Conservation (phyloP, 2,329 filamentous ascomycete genomes). For the Blumeria graminis region DNA sequence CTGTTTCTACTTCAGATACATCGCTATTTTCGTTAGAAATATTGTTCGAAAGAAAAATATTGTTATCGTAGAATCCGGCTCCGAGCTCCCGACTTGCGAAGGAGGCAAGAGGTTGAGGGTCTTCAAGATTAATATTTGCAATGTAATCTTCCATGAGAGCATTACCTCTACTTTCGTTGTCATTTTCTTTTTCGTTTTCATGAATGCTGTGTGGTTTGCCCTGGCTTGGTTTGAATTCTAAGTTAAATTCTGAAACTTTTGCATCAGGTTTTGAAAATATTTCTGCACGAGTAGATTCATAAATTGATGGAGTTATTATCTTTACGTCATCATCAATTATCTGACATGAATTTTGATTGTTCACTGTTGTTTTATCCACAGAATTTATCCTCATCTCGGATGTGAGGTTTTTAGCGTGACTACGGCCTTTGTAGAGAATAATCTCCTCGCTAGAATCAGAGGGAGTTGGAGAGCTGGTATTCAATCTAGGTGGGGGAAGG, state of each 20-base stretch:
- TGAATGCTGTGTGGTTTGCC: constrained; percentile 1
- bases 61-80: constrained; percentile 20
- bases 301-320: too few relatives aligned
- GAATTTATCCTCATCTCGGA: too few relatives aligned
- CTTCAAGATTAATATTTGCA: constrained; percentile 16
- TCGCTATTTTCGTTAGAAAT: too few relatives aligned
- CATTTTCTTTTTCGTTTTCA: constrained; percentile 4
- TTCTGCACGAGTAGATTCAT: too few relatives aligned
- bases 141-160: constrained; percentile 14
- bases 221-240: too few relatives aligned
- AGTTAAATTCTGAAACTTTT: too few relatives aligned
- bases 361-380: too few relatives aligned
- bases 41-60: constrained; percentile 2
- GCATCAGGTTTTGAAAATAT: background rate
- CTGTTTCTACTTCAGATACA: too few relatives aligned
- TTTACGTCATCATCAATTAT: too few relatives aligned
- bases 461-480: constrained; percentile 16
- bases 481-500: constrained; percentile 13
- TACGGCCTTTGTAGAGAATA: constrained; percentile 38
- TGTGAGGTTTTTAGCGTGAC: background rate
- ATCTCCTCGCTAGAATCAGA: constrained; percentile 49
- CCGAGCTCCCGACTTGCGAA: constrained; percentile 19
- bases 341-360: too few relatives aligned
- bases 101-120: constrained; percentile 3
- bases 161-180: constrained; percentile 3